phyloP scores from a whole-genome alignment of 164 flowering plant genomes.

The Cinnamomum chago region DNA sequence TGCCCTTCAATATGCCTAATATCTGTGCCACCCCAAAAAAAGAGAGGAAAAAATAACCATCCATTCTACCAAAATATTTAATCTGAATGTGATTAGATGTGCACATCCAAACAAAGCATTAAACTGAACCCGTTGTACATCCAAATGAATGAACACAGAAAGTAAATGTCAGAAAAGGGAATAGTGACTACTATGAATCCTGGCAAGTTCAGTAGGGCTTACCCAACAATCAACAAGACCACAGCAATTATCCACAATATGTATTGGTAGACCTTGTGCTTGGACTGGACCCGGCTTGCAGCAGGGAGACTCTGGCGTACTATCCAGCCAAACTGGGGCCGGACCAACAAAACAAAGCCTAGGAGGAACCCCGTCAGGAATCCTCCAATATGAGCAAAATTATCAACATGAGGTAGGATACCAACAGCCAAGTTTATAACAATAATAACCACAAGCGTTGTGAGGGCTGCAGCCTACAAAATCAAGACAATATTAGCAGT shows the following conservation, averaged over 20 bases:
- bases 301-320: conserved; percentile 44
- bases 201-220: conserved; percentile 17
- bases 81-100: too few species aligned
- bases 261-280: conserved; percentile 65
- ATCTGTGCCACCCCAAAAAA: too few species aligned
- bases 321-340: conserved; percentile 77
- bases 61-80: too few species aligned
- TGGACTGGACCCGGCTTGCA: conserved; percentile 42
- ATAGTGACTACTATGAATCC: background rate
- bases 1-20: too few species aligned
- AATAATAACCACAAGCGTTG: conserved; percentile 60
- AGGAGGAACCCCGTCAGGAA: conserved; percentile 76
- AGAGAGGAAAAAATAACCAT: too few species aligned
- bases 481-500: background rate
- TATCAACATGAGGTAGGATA: conserved; percentile 73
- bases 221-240: conserved; percentile 59
- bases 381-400: conserved; percentile 86
- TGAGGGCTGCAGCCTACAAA: conserved; percentile 61
- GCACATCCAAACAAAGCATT: background rate
- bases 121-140: background rate
- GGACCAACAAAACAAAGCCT: conserved; percentile 67
- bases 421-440: conserved; percentile 74
- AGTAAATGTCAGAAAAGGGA: background rate
- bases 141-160: background rate
- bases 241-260: conserved; percentile 50